phyloP scores from a whole-genome alignment of 768 basidiomycete genomes.

The Suillus clintonianus region DNA sequence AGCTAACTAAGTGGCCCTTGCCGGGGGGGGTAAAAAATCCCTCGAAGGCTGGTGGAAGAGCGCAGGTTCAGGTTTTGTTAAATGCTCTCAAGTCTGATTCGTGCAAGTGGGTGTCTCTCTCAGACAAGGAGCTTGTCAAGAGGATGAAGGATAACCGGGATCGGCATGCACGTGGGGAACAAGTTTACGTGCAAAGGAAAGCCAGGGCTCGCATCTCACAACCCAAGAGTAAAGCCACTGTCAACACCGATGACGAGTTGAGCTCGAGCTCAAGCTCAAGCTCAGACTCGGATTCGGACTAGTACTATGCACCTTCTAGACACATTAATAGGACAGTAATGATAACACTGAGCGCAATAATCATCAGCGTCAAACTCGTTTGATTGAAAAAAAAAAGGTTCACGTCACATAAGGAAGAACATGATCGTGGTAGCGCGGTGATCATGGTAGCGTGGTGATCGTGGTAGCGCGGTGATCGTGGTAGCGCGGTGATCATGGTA shows the following conservation, averaged over 20 bases:
- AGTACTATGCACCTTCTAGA: neutral
- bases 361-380: no score
- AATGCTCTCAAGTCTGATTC: neutral
- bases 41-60: conserved; percentile 1
- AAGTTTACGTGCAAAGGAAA: neutral
- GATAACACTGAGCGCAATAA: no score
- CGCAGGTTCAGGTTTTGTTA: conserved; percentile 1
- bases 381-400: no score
- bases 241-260: neutral
- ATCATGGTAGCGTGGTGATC: no score
- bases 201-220: neutral
- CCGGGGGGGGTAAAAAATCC: neutral
- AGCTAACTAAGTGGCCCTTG: neutral
- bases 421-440: neutral
- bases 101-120: conserved; percentile 3
- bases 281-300: neutral
- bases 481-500: no score
- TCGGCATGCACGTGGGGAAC: conserved; percentile 4
- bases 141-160: neutral
- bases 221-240: neutral
- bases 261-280: no score
- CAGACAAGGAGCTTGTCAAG: neutral
- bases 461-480: no score
- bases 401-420: neutral
- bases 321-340: neutral